Conservation (phyloP, 805 yeast genomes). For the Blastobotrys attinorum region DNA sequence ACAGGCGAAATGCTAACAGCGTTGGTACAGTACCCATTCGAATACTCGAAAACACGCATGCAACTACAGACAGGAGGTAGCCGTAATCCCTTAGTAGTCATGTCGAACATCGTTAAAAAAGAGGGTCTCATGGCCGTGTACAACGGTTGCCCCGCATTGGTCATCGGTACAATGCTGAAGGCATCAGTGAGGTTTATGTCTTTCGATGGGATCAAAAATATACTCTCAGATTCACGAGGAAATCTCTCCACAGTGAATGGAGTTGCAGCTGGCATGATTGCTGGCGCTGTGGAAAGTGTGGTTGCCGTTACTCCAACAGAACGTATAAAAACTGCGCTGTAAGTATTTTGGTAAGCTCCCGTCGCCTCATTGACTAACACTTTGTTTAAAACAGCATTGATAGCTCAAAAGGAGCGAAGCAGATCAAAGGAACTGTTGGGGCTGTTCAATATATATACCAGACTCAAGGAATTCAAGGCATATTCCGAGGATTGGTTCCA, state of each 20-base stretch:
- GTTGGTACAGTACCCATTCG: not conserved
- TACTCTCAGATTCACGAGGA: not conserved
- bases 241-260: not conserved
- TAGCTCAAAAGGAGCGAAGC: not conserved
- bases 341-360: not conserved
- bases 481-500: slow-evolving; percentile 77
- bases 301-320: not conserved
- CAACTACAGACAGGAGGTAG: not conserved
- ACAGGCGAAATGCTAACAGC: too few species aligned
- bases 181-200: not conserved
- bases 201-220: not conserved
- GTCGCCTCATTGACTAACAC: too few species aligned
- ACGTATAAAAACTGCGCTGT: not conserved
- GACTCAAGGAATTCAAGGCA: slow-evolving; percentile 48
- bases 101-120: not conserved
- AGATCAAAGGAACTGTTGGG: not conserved
- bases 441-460: slow-evolving; percentile 44
- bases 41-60: not conserved
- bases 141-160: not conserved
- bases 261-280: not conserved
- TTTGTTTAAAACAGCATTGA: too few species aligned
- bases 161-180: not conserved
- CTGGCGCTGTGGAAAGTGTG: not conserved
- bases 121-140: not conserved
- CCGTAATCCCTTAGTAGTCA: not conserved